Evolutionary conservation across 768 basidiomycete species (phyloP), one percentile per base, ranked within the genome.

Genomic region (Calocybe indica): DNA sequence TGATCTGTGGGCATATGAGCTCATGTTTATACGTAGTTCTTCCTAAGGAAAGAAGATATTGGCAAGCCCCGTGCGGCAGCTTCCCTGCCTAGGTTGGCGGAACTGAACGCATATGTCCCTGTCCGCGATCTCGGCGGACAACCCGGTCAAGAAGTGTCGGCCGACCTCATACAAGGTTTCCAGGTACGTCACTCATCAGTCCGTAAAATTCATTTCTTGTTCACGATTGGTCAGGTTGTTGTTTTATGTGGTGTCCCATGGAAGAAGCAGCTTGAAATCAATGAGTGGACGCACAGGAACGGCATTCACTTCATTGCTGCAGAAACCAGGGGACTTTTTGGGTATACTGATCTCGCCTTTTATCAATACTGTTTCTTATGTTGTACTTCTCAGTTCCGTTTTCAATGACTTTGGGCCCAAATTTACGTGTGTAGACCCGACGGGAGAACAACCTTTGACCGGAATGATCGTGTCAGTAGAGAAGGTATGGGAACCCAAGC

Each of bases 401-500:
- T 99, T 99, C 76, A 95, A 90, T 63, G 96, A 99, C 66, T 98
- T 99, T 56, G 96, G 96, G 5, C 67, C 83, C 22, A 91, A 90
- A 64, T 99, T 98, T 62, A 85, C 91, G 11, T 94, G 92, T 55
- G 89, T 96, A 22, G 96, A 99, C 62, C 85, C 92, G n/a, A 94
- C 90, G n/a, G 96, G 96, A 12, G 96, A 98, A 67, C 85, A 92
- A 54, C 87, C 93, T 3, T 72, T 97, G 48, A 76, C 82, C 1
- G 96, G 96, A 13, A 97, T 99, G 92, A 87, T 97, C 47, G 94
- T 93, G 7, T 88, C 90, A 45, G 82, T 98, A n/a, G 84, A 82
- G 46, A 88, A 90, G 74, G 93, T 88, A 43, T 41, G 59, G 51
- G 36, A 1, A 8, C 1, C 40, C 31, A 5, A 11, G 6, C 31